These are phyloP conservation scores for Pseudogymnoascus sp. DNA, from an alignment of 2,329 filamentous ascomycete genomes.

Conservation along the genomic window DNA sequence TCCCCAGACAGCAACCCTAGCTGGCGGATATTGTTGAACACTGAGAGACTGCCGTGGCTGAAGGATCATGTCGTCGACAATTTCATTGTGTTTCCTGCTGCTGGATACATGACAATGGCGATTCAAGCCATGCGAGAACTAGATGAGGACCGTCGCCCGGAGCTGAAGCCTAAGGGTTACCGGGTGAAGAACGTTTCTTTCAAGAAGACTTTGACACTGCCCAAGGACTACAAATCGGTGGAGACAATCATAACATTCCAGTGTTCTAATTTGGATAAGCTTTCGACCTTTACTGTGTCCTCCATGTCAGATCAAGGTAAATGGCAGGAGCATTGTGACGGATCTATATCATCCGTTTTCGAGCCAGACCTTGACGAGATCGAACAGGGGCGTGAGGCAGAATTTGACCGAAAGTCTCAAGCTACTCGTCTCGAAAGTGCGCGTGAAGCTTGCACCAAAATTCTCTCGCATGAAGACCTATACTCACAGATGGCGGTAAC, in stretches of 20 bases:
- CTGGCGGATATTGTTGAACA: slow-evolving; percentile 23
- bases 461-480: neutral
- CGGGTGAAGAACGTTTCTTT: neutral
- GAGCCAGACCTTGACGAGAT: neutral
- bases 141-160: neutral
- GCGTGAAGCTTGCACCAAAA: neutral
- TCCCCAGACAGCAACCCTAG: slow-evolving; percentile 16
- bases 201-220: neutral
- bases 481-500: neutral
- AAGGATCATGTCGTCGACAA: slow-evolving; percentile 43
- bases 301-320: neutral
- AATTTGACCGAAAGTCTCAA: neutral
- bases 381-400: neutral
- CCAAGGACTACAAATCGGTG: neutral
- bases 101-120: slow-evolving; percentile 42
- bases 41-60: slow-evolving; percentile 42
- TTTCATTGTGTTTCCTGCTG: slow-evolving; percentile 41
- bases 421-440: neutral
- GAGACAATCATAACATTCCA: neutral
- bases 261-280: neutral
- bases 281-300: neutral
- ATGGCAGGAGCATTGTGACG: neutral
- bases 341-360: neutral
- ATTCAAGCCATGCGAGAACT: slow-evolving; percentile 31
- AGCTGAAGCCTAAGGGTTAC: neutral